These are phyloP conservation scores for Ophiocordyceps camponoti-rufipedis DNA, from an alignment of 2,329 filamentous ascomycete genomes.

Conservation along the genomic window DNA sequence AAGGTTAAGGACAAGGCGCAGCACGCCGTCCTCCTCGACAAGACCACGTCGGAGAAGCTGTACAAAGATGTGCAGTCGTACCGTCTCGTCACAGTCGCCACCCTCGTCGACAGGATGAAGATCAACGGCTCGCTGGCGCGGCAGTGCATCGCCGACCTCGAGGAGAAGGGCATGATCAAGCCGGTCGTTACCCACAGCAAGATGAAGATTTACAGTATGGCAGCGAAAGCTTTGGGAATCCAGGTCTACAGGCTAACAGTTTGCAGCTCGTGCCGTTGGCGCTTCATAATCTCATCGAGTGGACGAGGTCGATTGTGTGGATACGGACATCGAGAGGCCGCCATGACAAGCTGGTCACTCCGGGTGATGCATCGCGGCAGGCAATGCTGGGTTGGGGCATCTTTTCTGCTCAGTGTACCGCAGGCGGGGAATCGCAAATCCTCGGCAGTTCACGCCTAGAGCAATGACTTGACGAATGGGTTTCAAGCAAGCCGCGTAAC, in stretches of 20 bases:
- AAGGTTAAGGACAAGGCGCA: slow-evolving; percentile 99
- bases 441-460: slow-evolving; percentile 20
- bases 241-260: slow-evolving; percentile 10
- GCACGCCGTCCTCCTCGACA: slow-evolving; percentile 98
- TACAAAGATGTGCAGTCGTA: slow-evolving; percentile 99
- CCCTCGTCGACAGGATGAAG: slow-evolving; percentile 98
- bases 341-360: slow-evolving; percentile 16
- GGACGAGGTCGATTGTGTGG: slow-evolving; percentile 15
- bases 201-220: slow-evolving; percentile 90
- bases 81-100: slow-evolving; percentile 96
- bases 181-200: slow-evolving; percentile 92
- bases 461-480: slow-evolving; percentile 15
- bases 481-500: background rate
- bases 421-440: slow-evolving; percentile 16
- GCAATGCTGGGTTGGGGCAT: slow-evolving; percentile 19
- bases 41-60: slow-evolving; percentile 92
- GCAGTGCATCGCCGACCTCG: slow-evolving; percentile 74
- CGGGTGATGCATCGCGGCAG: slow-evolving; percentile 15
- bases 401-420: slow-evolving; percentile 22
- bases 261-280: slow-evolving; percentile 40
- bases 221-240: slow-evolving; percentile 2
- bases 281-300: slow-evolving; percentile 22
- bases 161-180: slow-evolving; percentile 98
- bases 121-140: slow-evolving; percentile 97
- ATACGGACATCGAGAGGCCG: slow-evolving; percentile 20